phyloP scores from a whole-genome alignment of 768 basidiomycete species.

The Hypholoma sublateritium region DNA sequence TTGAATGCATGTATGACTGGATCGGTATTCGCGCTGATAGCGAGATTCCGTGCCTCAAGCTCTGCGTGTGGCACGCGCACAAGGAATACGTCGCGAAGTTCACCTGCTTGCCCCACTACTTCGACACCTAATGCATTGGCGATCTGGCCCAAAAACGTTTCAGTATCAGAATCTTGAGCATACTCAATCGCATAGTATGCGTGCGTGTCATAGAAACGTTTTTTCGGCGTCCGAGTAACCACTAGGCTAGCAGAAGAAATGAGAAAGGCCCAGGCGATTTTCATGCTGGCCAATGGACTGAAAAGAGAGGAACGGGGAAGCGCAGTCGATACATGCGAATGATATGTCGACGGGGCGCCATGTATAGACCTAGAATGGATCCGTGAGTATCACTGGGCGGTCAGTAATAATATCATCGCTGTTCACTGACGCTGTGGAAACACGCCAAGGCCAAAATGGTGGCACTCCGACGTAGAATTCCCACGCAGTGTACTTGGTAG shows the following conservation, averaged over 20 bases:
- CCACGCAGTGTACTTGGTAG: neutral
- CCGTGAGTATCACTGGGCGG: neutral
- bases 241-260: slow-evolving; percentile 4
- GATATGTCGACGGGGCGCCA: neutral
- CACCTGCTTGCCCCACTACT: slow-evolving; percentile 84
- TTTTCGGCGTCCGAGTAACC: slow-evolving; percentile 37
- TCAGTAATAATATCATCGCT: neutral
- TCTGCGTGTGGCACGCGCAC: slow-evolving; percentile 49
- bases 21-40: slow-evolving; percentile 30
- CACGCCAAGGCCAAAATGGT: neutral
- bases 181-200: slow-evolving; percentile 84
- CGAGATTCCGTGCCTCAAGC: slow-evolving; percentile 27
- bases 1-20: slow-evolving; percentile 48
- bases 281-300: slow-evolving; percentile 17
- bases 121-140: slow-evolving; percentile 69
- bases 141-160: slow-evolving; percentile 55
- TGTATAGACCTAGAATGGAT: neutral
- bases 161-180: slow-evolving; percentile 30
- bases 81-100: slow-evolving; percentile 79
- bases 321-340: slow-evolving; percentile 2
- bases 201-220: slow-evolving; percentile 57
- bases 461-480: neutral
- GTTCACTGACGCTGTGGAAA: neutral
- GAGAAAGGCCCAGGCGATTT: slow-evolving; percentile 12
- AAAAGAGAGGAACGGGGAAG: neutral